Conservation (phyloP, 2,329 filamentous ascomycete genomes). For the Fusarium sp. region DNA sequence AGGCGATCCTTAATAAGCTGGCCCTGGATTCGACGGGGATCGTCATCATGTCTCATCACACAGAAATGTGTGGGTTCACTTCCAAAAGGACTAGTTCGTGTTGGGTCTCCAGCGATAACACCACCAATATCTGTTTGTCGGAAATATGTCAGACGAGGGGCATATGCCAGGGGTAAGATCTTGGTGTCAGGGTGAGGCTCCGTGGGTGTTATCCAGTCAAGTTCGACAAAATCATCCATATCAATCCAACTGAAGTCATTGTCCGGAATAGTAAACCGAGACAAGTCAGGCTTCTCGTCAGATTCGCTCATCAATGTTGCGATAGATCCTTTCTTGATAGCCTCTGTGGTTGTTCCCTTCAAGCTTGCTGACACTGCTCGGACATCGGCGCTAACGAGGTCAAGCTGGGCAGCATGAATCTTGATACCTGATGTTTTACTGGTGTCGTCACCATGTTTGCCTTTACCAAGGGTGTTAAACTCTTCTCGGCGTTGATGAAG, state of each 20-base stretch:
- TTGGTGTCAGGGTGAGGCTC: conserved; percentile 92
- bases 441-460: conserved; percentile 72
- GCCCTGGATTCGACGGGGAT: conserved; percentile 87
- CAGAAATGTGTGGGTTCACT: conserved; percentile 93
- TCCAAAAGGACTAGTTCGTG: conserved; percentile 87
- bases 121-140: conserved; percentile 92
- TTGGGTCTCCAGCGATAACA: conserved; percentile 79
- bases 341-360: conserved; percentile 78
- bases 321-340: conserved; percentile 69
- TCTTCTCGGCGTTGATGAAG: conserved; percentile 93
- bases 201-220: conserved; percentile 93
- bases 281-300: conserved; percentile 74
- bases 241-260: conserved; percentile 97
- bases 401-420: conserved; percentile 92
- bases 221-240: conserved; percentile 98
- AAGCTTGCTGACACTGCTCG: conserved; percentile 93
- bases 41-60: conserved; percentile 90
- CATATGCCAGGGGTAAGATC: conserved; percentile 89
- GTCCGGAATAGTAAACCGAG: conserved; percentile 93
- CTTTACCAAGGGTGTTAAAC: conserved; percentile 82
- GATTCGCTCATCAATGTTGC: conserved; percentile 61
- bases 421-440: conserved; percentile 87
- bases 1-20: conserved; percentile 85
- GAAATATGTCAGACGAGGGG: conserved; percentile 97
- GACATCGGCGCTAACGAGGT: conserved; percentile 90